Conservation (phyloP, 2,329 filamentous ascomycete genomes). For the Eutypella sp. region DNA sequence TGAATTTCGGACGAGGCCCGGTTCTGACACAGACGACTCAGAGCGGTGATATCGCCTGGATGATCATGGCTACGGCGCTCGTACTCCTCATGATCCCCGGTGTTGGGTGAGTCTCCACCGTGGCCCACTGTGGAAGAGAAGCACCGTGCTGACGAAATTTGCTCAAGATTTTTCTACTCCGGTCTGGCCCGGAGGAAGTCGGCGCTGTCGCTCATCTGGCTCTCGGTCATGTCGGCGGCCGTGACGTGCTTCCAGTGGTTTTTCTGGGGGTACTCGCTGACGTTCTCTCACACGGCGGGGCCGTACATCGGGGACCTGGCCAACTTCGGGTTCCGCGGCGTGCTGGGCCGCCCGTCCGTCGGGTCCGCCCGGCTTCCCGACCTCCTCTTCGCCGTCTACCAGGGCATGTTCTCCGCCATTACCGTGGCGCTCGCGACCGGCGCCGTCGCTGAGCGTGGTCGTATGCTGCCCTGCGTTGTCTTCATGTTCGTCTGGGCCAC, state of each 20-base stretch:
- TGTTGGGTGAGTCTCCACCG: slow-evolving; percentile 63
- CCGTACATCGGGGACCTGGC: slow-evolving; percentile 72
- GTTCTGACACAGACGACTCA: slow-evolving; percentile 12
- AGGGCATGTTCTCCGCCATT: slow-evolving; percentile 84
- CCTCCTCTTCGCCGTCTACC: slow-evolving; percentile 78
- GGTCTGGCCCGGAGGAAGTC: slow-evolving; percentile 85
- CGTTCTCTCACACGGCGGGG: slow-evolving; percentile 73
- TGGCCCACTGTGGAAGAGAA: no score
- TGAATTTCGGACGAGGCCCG: slow-evolving; percentile 1
- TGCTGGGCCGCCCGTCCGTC: slow-evolving; percentile 70
- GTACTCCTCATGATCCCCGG: slow-evolving; percentile 91
- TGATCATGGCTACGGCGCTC: slow-evolving; percentile 74
- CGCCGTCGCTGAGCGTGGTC: slow-evolving; percentile 79
- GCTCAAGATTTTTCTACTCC: slow-evolving; percentile 76
- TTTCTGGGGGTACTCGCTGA: slow-evolving; percentile 83
- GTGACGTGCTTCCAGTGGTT: slow-evolving; percentile 92
- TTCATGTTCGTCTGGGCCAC: slow-evolving; percentile 95
- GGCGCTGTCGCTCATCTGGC: slow-evolving; percentile 83
- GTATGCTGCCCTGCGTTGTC: slow-evolving; percentile 81
- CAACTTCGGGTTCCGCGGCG: slow-evolving; percentile 75
- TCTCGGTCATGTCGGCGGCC: slow-evolving; percentile 79
- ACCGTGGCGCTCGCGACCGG: slow-evolving; percentile 81
- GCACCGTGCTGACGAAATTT: no score
- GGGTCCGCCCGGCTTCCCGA: slow-evolving; percentile 72
- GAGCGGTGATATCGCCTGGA: slow-evolving; percentile 81